Base-by-base conservation (phyloP, 1,139 yeast species). In the Nakaseomyces nivariensis region DNA sequence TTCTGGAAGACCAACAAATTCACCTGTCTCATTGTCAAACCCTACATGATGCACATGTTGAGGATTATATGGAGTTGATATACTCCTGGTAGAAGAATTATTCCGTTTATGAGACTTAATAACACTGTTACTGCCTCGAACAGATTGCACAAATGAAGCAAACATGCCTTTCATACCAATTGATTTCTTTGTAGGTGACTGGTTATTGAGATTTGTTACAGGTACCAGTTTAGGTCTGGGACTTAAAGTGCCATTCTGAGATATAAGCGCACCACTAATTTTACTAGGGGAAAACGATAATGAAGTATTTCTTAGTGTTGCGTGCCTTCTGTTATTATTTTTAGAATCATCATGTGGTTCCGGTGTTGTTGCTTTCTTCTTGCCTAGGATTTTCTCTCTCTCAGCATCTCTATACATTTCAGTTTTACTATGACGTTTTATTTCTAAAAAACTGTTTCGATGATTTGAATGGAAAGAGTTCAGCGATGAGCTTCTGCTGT, bases 41-140 rank as follows among this genome's bases (percentile, higher is more conserved):
- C 96, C 97, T 10, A 92, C 97, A 66, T 92, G 97, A 3, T 95
- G 88, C 40, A 89, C 85, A 63, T 89, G 96, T 60, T 87, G 84
- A 32, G 95, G 86, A 62, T 87, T 89, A 67, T 84, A 88, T 0
- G 97, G 97, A 0, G 89, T 83, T 37, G 96, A 85, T 48, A 92
- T 89, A 57, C 81, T 82, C 60, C 69, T 51, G 13, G 6, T 27
- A 10, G 51, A 37, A 25, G 57, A 51, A 1, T 64, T 54, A 41
- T 51, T 54, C 43, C 61, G 56, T 25, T 34, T 25, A 5, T 59
- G 60, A 9, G 60, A 56, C 29, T 63, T 58, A 33, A n/a, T 57
- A 26, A 56, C 58, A 34, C 63, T 54, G 25, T n/a, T 45, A 24
- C 29, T 8, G 10, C 24, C 26, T 46, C 60, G 69, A 62, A 78